Evolutionary conservation across 306 rosid genomes (phyloP).

Genomic region (Glycine latifolia): DNA sequence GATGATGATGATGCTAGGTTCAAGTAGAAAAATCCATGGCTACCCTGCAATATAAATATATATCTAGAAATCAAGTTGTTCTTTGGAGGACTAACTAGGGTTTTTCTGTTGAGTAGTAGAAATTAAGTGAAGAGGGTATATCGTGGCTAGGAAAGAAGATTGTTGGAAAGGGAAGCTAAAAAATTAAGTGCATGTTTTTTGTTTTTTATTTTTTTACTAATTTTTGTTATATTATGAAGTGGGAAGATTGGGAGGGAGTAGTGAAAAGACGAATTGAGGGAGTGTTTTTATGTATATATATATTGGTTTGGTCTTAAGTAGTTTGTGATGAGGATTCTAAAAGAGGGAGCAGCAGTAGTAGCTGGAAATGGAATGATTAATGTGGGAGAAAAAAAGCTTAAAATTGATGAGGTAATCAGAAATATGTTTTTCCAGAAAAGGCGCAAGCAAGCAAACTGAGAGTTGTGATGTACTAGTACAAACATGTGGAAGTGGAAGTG

Average conservation of each 20-base stretch:
- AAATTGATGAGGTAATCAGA: constrained; percentile 9
- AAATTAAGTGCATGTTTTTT: background rate
- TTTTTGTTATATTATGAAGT: too few relatives aligned
- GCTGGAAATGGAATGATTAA: constrained; percentile 43
- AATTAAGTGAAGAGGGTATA: background rate
- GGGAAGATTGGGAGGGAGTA: too few relatives aligned
- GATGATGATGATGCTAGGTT: background rate
- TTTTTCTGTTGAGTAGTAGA: background rate
- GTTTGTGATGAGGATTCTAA: background rate
- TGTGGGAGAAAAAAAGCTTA: background rate
- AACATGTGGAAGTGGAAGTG: too few relatives aligned
- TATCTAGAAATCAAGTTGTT: background rate
- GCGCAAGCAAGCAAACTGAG: constrained; percentile 40
- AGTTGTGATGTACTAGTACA: constrained; percentile 15
- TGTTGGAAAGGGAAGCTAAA: background rate
- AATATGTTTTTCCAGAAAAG: constrained; percentile 40
- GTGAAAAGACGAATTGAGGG: too few relatives aligned
- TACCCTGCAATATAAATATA: background rate
- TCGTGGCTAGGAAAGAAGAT: background rate
- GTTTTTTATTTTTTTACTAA: too few relatives aligned
- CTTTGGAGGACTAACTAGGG: background rate
- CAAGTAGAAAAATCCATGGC: background rate
- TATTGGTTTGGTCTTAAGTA: background rate
- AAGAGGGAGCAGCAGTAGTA: background rate
- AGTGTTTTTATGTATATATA: too few relatives aligned